These are phyloP conservation scores for Cystobasidium pallidum DNA, from an alignment of 1,284 basidiomycete species.

Conservation along the genomic window DNA sequence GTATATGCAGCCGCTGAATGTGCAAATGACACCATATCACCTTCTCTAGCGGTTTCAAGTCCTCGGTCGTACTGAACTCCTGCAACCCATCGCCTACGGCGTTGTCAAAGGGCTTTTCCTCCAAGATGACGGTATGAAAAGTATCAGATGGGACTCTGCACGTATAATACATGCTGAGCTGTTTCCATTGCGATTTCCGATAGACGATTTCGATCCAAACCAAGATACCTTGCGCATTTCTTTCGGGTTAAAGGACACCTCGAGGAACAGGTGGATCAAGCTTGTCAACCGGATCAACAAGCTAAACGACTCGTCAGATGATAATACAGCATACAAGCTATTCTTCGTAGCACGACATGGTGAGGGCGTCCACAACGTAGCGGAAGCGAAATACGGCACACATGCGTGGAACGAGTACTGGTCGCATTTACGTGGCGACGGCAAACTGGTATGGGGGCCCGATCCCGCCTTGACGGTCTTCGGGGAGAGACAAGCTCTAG, in stretches of 20 bases:
- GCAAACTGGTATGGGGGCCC: slow-evolving; percentile 65
- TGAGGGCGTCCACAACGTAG: slow-evolving; percentile 75
- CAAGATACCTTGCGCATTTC: slow-evolving; percentile 53
- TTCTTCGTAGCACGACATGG: slow-evolving; percentile 72
- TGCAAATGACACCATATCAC: neutral
- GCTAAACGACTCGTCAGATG: slow-evolving; percentile 61
- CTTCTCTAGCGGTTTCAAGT: neutral
- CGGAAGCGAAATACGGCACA: slow-evolving; percentile 70
- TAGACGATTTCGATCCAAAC: slow-evolving; percentile 10
- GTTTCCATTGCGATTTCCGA: neutral
- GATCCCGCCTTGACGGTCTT: slow-evolving; percentile 73
- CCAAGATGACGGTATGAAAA: slow-evolving; percentile 34
- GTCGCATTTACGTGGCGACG: slow-evolving; percentile 72
- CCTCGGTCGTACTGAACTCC: neutral
- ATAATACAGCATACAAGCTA: slow-evolving; percentile 63
- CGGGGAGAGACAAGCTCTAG: slow-evolving; percentile 68
- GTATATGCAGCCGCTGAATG: too few species aligned
- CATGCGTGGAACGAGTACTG: slow-evolving; percentile 61
- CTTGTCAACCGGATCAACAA: slow-evolving; percentile 60
- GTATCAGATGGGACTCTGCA: neutral
- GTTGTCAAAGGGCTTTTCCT: slow-evolving; percentile 29
- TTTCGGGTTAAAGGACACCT: slow-evolving; percentile 66
- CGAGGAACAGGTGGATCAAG: slow-evolving; percentile 61
- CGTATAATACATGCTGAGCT: too few species aligned
- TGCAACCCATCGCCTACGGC: slow-evolving; percentile 13